These are phyloP conservation scores for Eucalyptus cloeziana DNA, from an alignment of 345 rosid species.

Conservation along the genomic window DNA sequence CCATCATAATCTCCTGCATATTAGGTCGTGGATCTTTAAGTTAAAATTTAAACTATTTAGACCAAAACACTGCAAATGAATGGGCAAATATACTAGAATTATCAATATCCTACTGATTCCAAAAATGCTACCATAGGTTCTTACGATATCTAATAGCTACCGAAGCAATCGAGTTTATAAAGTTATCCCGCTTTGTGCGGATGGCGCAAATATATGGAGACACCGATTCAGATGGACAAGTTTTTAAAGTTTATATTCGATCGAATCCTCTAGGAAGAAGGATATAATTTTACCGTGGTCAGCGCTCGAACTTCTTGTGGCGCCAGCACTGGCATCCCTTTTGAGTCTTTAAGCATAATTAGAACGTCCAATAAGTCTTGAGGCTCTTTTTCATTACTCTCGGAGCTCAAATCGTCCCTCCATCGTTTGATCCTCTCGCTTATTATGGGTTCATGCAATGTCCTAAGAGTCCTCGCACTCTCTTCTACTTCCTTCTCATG, in stretches of 20 bases:
- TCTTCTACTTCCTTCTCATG: slow-evolving; percentile 1
- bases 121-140: neutral
- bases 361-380: neutral
- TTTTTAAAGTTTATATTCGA: neutral
- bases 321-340: neutral
- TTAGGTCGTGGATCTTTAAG: neutral
- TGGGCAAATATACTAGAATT: neutral
- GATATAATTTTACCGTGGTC: neutral
- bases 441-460: neutral
- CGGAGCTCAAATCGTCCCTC: neutral
- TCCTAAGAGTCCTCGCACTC: neutral
- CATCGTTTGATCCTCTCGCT: slow-evolving; percentile 5
- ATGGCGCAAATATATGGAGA: neutral
- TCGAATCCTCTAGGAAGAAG: neutral
- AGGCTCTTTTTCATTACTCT: neutral
- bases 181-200: neutral
- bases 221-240: neutral
- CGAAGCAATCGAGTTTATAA: neutral
- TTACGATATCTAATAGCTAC: neutral
- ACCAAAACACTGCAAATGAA: neutral
- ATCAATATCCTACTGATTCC: neutral
- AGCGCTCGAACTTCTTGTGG: neutral
- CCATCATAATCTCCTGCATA: slow-evolving; percentile 25
- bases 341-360: neutral
- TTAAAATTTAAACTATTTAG: neutral